Conservation (phyloP, 345 rosid genomes). For the Gossypium ekmanianum region DNA sequence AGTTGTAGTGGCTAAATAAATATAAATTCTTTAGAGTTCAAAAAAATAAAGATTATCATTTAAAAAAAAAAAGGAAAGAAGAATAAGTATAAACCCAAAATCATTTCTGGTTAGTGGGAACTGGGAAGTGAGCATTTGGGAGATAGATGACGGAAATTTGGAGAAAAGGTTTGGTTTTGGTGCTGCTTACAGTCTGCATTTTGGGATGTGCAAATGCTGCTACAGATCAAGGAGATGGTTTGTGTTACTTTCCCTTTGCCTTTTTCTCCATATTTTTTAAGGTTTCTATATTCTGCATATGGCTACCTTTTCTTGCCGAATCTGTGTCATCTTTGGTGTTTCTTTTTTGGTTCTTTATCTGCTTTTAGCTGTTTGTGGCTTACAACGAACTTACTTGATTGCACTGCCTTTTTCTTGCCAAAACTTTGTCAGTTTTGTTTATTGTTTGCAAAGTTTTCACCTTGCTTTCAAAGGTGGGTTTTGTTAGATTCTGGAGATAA, state of each 20-base stretch:
- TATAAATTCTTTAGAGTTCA: slow-evolving; percentile 5
- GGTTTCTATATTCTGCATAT: background rate
- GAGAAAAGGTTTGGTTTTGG: slow-evolving; percentile 34
- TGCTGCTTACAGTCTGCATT: slow-evolving; percentile 57
- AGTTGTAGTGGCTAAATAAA: slow-evolving; percentile 28
- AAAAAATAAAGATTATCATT: background rate
- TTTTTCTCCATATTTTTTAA: slow-evolving; percentile 3
- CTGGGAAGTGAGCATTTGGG: background rate
- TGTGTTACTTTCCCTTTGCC: slow-evolving; percentile 16
- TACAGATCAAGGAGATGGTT: slow-evolving; percentile 65
- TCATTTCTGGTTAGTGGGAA: slow-evolving; percentile 20
- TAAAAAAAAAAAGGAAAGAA: background rate
- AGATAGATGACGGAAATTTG: slow-evolving; percentile 41
- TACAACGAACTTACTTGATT: background rate
- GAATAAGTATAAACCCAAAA: background rate
- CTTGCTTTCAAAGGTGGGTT: slow-evolving; percentile 6
- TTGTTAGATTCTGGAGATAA: background rate
- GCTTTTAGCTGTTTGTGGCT: slow-evolving; percentile 9
- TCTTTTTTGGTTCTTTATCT: slow-evolving; percentile 2
- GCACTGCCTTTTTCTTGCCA: background rate
- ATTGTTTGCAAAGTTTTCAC: slow-evolving; percentile 9
- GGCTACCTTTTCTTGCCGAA: slow-evolving; percentile 1
- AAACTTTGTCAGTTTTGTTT: background rate
- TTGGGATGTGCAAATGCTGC: slow-evolving; percentile 46
- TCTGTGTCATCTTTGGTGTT: background rate